Evolutionary conservation across 352 stramenopile species (phyloP).

Genomic region (Elongisporangium undulatum): DNA sequence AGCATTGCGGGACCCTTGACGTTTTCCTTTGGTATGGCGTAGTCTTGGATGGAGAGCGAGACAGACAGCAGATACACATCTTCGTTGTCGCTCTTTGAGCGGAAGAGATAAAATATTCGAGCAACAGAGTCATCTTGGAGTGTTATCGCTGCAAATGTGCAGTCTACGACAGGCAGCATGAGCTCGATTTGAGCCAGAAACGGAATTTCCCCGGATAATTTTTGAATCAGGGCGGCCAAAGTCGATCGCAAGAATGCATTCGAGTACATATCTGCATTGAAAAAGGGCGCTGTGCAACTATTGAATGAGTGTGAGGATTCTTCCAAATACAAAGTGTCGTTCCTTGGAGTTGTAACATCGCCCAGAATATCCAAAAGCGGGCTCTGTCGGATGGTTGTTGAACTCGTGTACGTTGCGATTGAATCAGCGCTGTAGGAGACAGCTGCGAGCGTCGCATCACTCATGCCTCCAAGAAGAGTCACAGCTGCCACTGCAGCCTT

Average conservation of each 20-base stretch:
- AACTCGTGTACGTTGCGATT: background rate
- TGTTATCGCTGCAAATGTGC: background rate
- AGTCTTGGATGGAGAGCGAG: constrained; percentile 23
- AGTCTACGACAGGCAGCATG: constrained; percentile 8
- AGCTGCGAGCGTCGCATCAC: no score
- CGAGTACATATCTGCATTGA: background rate
- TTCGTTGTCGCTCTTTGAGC: constrained; percentile 8
- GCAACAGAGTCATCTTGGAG: background rate
- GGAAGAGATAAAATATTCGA: constrained; percentile 21
- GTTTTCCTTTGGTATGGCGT: constrained; percentile 15
- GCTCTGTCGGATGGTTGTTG: background rate
- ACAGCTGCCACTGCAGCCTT: no score
- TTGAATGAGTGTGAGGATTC: background rate
- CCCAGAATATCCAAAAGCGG: no score
- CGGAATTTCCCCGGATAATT: background rate
- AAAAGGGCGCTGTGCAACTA: background rate
- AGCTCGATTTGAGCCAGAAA: constrained; percentile 3
- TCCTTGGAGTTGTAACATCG: background rate
- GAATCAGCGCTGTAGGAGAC: no score
- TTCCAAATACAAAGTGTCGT: background rate
- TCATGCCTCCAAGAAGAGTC: no score
- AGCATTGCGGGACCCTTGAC: constrained; percentile 13
- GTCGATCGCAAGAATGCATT: background rate
- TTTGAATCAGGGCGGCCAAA: background rate
- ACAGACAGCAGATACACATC: constrained; percentile 17